phyloP scores from a whole-genome alignment of 2,329 filamentous ascomycete genomes.

The Ophiostoma triangulosporum region DNA sequence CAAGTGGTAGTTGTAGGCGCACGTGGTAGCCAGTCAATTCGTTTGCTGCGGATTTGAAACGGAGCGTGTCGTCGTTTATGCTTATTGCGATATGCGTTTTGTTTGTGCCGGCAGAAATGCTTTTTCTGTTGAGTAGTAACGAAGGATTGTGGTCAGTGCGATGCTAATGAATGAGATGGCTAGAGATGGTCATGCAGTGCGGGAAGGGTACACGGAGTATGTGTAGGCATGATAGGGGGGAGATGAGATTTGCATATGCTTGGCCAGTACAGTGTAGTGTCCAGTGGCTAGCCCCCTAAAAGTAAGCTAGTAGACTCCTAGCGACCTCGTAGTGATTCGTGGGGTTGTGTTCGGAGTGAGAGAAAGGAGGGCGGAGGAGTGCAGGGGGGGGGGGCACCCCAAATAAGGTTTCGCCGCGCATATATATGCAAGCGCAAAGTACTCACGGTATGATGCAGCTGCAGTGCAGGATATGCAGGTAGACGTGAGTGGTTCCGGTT shows the following conservation, averaged over 20 bases:
- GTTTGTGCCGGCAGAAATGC: not conserved
- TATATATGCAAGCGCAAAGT: slow-evolving; percentile 3
- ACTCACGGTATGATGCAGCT: slow-evolving; percentile 3
- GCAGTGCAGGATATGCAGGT: not conserved
- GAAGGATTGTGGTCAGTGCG: not conserved
- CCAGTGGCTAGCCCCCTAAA: not conserved
- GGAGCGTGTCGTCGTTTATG: not conserved
- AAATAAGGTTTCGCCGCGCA: slow-evolving; percentile 12
- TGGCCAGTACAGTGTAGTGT: not conserved
- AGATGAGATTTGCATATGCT: not conserved
- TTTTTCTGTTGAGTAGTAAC: not conserved
- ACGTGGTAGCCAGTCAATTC: not conserved
- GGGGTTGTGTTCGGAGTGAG: not conserved
- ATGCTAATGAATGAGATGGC: not conserved
- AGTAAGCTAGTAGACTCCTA: not conserved
- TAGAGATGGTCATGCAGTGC: not conserved
- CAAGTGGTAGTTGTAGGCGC: not conserved
- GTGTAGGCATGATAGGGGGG: not conserved
- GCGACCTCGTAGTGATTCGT: not conserved
- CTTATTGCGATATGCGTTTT: not conserved
- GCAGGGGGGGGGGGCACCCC: slow-evolving; percentile 9
- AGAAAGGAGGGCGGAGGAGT: not conserved
- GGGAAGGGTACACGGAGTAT: not conserved
- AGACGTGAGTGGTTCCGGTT: slow-evolving; percentile 2
- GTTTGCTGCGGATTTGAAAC: not conserved